Base-by-base conservation (phyloP, 495 filamentous ascomycete genomes). In the Daldinia caldariorum region DNA sequence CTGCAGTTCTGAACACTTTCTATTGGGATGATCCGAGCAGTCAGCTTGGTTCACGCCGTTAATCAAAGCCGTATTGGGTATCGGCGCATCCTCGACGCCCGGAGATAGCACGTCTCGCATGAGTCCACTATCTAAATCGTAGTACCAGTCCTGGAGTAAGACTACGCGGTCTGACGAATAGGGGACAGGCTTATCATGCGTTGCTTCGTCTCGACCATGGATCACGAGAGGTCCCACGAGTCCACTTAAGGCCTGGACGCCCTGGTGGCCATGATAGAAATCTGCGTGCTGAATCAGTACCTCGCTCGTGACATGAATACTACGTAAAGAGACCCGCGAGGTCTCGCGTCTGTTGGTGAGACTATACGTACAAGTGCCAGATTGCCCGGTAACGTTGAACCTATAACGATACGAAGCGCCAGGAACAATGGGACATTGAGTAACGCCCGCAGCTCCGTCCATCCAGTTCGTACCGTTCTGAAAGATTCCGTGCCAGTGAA, bases 401-500 rank as follows among this genome's bases (percentile, higher is more conserved):
- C 79, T 79, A 79, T 86, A 87, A 68, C 72, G 79, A 71, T 79
- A 81, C 39, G 68, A 81, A 18, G 72, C 31, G 16, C 84, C 84
- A 8, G 89, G 88, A 2, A 88, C 79, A 67, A 92, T 86, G 1
- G 89, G 87, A 66, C 91, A 93, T 76, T 92, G 89, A n/a, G 85
- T 87, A 20, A 90, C 83, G 1, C 82, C 83, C 8, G 80, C 81
- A 14, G 84, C 78, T 10, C 90, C 90, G 74, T 93, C 90, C 85
- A 89, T 88, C 58, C 80, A 83, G 20, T 81, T 83, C 6, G 87
- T 88, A 2, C 80, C 84, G 60, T 87, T 88, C 71, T 92, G 90
- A 58, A 81, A 83, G 14, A 92, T 76, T 9, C 89, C 89, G 63
- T 92, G 89, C 83, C 87, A 91, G 74, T 92, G 90, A 31, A 92